phyloP scores from a whole-genome alignment of 345 rosid genomes.

The Lepidium aucheri region DNA sequence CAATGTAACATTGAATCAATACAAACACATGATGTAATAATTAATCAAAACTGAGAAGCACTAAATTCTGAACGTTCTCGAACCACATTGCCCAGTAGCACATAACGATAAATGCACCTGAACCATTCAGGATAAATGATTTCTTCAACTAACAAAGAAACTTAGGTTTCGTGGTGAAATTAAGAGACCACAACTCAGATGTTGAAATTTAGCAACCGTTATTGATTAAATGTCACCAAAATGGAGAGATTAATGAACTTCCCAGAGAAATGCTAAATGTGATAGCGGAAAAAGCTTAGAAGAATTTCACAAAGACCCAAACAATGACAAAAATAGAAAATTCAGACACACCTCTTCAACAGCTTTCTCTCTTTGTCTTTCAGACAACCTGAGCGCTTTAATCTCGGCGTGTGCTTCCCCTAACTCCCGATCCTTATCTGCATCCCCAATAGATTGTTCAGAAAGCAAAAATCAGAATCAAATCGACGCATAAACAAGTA shows the following conservation, averaged over 20 bases:
- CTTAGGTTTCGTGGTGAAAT: background rate
- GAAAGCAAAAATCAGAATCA: background rate
- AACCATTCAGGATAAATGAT: background rate
- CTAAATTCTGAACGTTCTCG: background rate
- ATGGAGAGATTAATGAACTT: background rate
- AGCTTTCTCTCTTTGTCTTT: slow-evolving; percentile 89
- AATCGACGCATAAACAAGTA: slow-evolving; percentile 31
- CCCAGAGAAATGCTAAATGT: background rate
- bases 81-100: background rate
- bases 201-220: background rate
- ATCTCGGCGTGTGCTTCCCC: slow-evolving; percentile 97
- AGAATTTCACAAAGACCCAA: background rate
- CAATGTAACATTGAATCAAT: background rate
- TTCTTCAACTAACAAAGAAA: background rate
- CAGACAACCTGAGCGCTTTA: slow-evolving; percentile 79
- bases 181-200: background rate
- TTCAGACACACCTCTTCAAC: slow-evolving; percentile 84
- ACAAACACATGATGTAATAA: slow-evolving; percentile 1
- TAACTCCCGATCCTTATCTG: slow-evolving; percentile 95
- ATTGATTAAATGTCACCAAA: background rate
- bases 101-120: slow-evolving; percentile 1
- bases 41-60: slow-evolving; percentile 1
- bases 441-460: background rate
- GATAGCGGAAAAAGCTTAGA: background rate
- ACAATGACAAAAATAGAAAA: background rate